Evolutionary conservation across 352 stramenopile genomes (phyloP).

Genomic region (Globisporangium heterothallicum): DNA sequence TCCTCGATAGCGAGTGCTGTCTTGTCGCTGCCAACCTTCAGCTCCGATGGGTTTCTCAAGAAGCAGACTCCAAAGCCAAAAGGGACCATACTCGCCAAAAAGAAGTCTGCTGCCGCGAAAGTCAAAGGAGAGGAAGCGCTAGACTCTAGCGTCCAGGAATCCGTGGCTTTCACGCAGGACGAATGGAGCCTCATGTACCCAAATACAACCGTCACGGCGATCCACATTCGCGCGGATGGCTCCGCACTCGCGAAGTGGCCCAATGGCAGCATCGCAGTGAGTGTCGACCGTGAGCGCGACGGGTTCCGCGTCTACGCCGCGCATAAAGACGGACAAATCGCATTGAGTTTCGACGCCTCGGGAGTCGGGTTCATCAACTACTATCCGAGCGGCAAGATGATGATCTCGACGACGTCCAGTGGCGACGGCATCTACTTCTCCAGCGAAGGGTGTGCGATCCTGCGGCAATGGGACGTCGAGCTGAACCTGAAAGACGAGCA

Average conservation of each 20-base stretch:
- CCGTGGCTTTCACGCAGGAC: conserved; percentile 26
- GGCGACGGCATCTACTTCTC: conserved; percentile 61
- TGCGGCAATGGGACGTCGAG: conserved; percentile 46
- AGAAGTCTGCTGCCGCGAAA: neutral
- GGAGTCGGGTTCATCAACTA: conserved; percentile 80
- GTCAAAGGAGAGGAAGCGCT: conserved; percentile 9
- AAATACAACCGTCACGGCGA: conserved; percentile 39
- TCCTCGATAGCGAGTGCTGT: conserved; percentile 50
- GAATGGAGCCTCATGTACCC: conserved; percentile 38
- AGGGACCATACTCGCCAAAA: neutral
- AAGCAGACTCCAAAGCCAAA: conserved; percentile 30
- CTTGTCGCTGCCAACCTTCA: conserved; percentile 44
- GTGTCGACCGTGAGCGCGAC: conserved; percentile 52
- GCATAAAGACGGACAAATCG: conserved; percentile 61
- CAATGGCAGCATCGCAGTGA: conserved; percentile 55
- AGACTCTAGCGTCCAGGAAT: conserved; percentile 3
- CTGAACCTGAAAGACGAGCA: conserved; percentile 41
- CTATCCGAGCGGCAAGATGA: conserved; percentile 61
- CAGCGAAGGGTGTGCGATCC: conserved; percentile 31
- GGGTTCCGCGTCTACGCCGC: conserved; percentile 66
- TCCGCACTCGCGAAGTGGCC: conserved; percentile 68
- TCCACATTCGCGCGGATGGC: conserved; percentile 55
- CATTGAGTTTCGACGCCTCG: conserved; percentile 55
- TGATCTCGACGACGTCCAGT: conserved; percentile 65
- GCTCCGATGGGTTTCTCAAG: conserved; percentile 26